phyloP scores from a whole-genome alignment of 257 asterid species.

The Rhazya stricta region DNA sequence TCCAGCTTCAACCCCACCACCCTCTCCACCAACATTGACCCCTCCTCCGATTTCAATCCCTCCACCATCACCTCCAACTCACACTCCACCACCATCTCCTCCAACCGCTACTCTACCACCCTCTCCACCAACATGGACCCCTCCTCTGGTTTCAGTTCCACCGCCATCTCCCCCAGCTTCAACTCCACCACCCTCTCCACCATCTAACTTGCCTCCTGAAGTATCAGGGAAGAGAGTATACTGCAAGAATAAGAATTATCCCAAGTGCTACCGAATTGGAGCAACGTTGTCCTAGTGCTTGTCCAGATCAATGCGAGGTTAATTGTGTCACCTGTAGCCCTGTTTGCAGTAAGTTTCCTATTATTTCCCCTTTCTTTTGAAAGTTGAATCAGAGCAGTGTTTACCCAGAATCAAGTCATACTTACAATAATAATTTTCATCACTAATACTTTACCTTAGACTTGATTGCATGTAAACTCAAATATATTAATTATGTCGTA shows the following conservation, averaged over 20 bases:
- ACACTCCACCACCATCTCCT: constrained; percentile 10
- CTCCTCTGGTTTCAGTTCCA: too few species aligned
- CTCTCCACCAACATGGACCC: too few species aligned
- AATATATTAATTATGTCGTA: too few species aligned
- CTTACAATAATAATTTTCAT: background rate
- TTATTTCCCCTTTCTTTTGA: background rate
- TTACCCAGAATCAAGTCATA: background rate
- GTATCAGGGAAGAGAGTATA: constrained; percentile 27
- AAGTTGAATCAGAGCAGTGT: too few species aligned
- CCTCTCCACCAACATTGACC: background rate
- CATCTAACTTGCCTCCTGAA: constrained; percentile 29
- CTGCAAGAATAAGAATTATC: constrained; percentile 19
- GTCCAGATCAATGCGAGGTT: constrained; percentile 24
- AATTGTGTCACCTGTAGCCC: constrained; percentile 35
- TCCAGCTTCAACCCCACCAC: background rate
- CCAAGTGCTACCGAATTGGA: constrained; percentile 26
- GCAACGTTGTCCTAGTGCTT: constrained; percentile 23
- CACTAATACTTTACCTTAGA: too few species aligned
- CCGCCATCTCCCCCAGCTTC: constrained; percentile 31
- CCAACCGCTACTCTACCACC: constrained; percentile 20
- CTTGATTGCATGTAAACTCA: too few species aligned
- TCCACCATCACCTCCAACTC: constrained; percentile 3
- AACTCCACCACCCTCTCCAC: constrained; percentile 24
- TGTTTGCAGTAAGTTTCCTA: constrained; percentile 46
- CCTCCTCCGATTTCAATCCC: too few species aligned